Evolutionary conservation across 2,329 filamentous ascomycete species (phyloP).

Genomic region (Knufia fluminis): DNA sequence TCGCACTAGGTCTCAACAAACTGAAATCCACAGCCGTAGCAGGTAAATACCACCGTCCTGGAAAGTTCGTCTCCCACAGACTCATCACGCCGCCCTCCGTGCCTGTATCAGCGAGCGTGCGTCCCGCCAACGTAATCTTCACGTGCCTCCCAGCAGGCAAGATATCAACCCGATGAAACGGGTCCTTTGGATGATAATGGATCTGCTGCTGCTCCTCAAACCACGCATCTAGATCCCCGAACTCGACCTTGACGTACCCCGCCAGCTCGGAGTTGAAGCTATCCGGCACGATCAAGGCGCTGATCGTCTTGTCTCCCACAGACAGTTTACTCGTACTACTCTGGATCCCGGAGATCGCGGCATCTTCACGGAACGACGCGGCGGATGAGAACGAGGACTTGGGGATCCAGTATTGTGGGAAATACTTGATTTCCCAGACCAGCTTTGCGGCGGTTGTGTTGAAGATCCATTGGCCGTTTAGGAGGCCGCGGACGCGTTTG

Average conservation of each 20-base stretch:
- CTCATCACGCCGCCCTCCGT: conserved; percentile 21
- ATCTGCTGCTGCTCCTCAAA: conserved; percentile 20
- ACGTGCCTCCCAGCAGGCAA: conserved; percentile 20
- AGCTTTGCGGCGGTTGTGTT: conserved; percentile 20
- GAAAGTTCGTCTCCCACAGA: conserved; percentile 23
- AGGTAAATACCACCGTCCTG: conserved; percentile 22
- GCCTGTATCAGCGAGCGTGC: conserved; percentile 19
- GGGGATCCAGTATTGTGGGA: conserved; percentile 21
- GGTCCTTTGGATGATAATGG: conserved; percentile 22
- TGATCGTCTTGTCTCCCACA: conserved; percentile 14
- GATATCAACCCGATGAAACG: conserved; percentile 22
- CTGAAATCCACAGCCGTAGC: conserved; percentile 20
- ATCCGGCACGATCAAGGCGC: conserved; percentile 16
- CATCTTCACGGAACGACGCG: conserved; percentile 21
- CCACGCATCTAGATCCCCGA: conserved; percentile 22
- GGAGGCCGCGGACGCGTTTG: conserved; percentile 21
- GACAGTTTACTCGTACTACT: conserved; percentile 14
- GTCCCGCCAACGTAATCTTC: conserved; percentile 19
- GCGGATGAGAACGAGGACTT: conserved; percentile 12
- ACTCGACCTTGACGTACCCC: conserved; percentile 22
- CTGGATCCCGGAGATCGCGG: conserved; percentile 17
- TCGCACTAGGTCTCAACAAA: conserved; percentile 17
- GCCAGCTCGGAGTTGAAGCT: conserved; percentile 18
- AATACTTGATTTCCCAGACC: conserved; percentile 22
- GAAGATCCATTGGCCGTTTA: conserved; percentile 22